Base-by-base conservation (phyloP, 345 rosid genomes). In the Ailanthus altissimus region DNA sequence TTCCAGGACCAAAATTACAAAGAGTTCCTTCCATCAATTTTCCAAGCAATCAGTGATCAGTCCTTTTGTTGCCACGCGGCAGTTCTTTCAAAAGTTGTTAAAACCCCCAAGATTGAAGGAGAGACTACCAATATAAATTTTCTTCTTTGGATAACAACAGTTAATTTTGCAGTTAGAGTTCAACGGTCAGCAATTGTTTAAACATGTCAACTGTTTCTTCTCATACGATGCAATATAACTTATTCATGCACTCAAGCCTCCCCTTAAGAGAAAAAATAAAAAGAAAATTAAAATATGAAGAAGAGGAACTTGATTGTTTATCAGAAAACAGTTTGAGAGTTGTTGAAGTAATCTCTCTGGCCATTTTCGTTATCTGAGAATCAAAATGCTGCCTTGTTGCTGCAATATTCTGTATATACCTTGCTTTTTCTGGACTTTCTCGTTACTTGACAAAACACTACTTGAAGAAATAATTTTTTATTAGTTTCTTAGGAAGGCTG, bases 391-490 rank as follows among this genome's bases (percentile, higher is more conserved):
- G 78, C 79, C 81, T 81, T 81, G 73, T 66, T 26, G 36, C 49
- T 38, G 40, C 28, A 6, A 21, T 60, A 25, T 61, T 78, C 43
- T 20, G 73, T 77, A 83, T 82, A 59, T 81, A 58, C 82, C 40
- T 78, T 79, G 26, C 81, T 73, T 80, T 76, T 70, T 54, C 67
- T 74, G 8, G 77, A 78, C 78, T 68, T 76, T 73, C 80, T 32
- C 80, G 56, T 45, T 64, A 62, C 1, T 72, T 65, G 18, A 38
- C 38, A 53, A 26, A 28, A 25, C 18, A 61, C 61, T 69, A 45
- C 71, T 71, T 49, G 56, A 74, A 62, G 72, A 54, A 54, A 57
- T 14, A 28, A 51, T n/a, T 38, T 5, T 28, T 36, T 21, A 25
- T 73, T 32, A 5, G 16, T 25, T 21, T 57, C 5, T 18, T 59